Evolutionary conservation across 441 rosid species (phyloP), one percentile per base, ranked within the genome.

Genomic region (Breynia disticha): DNA sequence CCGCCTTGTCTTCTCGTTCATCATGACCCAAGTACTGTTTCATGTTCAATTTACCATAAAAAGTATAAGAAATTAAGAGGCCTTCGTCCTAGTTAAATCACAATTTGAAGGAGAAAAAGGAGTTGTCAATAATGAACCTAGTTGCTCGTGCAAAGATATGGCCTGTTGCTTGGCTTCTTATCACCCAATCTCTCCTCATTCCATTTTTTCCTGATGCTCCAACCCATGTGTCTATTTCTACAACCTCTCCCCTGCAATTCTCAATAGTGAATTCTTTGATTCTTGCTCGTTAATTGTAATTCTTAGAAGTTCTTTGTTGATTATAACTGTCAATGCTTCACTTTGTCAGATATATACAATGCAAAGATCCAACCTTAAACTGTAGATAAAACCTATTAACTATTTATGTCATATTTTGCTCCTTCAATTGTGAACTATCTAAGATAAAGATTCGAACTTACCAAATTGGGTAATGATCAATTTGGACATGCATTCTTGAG

Each of bases 191-290:
- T 53, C 87, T 60, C 15, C 83, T 54, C 89, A 82, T 85, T 56
- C 87, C 89, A 55, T 80, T 82, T 72, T 82, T 85, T 19, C 94
- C 87, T 11, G 87, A 78, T 45, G 88, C 79, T 61, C 79, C 88
- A 19, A 84, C 87, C 94, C 94, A 85, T 7, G 94, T 85, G 54
- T 80, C 89, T 7, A 85, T 72, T 56, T 85, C 94, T 48, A 82
- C 55, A 1, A 80, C 52, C 75, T 85, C 94, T 55, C 89, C 87
- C 94, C 82, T 85, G 74, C 54, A 67, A 37, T 3, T 45, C 10
- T 14, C 21, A 38, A 38, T 16, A 15, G 44, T 51, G 12, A 13
- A 14, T 17, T 54, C 11, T 49, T 21, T 46, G 21, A n/a, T 55
- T 28, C 9, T 9, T 18, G 16, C 14, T n/a, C 1, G 28, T 39